Conservation (phyloP, 352 stramenopile species). For the Phytophthora lateralis region DNA sequence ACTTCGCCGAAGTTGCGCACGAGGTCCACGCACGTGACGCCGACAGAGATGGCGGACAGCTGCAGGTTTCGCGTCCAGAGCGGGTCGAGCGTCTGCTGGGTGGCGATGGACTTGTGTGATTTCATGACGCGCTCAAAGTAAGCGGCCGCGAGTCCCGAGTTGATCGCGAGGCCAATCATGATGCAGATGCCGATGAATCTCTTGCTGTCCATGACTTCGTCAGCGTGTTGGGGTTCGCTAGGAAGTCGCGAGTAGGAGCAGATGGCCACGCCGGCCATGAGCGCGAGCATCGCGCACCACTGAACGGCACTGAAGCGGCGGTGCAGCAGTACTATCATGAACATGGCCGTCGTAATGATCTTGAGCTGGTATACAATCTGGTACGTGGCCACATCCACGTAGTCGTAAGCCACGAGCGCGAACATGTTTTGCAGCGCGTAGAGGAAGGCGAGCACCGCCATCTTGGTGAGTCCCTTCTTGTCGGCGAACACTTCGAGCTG, state of each 20-base stretch:
- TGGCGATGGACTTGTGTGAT: constrained; percentile 75
- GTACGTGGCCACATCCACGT: constrained; percentile 90
- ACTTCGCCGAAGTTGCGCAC: constrained; percentile 66
- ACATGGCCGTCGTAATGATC: constrained; percentile 91
- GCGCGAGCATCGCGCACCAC: constrained; percentile 83
- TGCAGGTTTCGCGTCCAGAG: constrained; percentile 89
- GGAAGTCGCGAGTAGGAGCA: constrained; percentile 84
- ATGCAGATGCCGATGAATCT: constrained; percentile 82
- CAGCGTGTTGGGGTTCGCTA: constrained; percentile 22
- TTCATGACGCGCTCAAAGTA: constrained; percentile 92
- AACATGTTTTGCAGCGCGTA: constrained; percentile 90
- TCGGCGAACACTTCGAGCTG: constrained; percentile 84
- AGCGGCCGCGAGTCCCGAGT: constrained; percentile 85
- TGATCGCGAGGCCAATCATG: constrained; percentile 78
- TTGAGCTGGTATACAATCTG: constrained; percentile 92
- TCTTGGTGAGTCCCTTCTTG: constrained; percentile 80
- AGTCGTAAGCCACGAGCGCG: constrained; percentile 87
- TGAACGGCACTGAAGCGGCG: constrained; percentile 83
- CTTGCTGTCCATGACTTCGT: constrained; percentile 46
- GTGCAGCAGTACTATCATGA: constrained; percentile 89
- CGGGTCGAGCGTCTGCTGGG: constrained; percentile 79
- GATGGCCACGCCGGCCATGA: constrained; percentile 87
- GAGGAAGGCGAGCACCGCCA: constrained; percentile 83
- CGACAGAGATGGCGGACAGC: constrained; percentile 82
- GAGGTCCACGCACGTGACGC: constrained; percentile 73